phyloP scores from a whole-genome alignment of 2,329 filamentous ascomycete genomes.

The Phialocephala sp. region DNA sequence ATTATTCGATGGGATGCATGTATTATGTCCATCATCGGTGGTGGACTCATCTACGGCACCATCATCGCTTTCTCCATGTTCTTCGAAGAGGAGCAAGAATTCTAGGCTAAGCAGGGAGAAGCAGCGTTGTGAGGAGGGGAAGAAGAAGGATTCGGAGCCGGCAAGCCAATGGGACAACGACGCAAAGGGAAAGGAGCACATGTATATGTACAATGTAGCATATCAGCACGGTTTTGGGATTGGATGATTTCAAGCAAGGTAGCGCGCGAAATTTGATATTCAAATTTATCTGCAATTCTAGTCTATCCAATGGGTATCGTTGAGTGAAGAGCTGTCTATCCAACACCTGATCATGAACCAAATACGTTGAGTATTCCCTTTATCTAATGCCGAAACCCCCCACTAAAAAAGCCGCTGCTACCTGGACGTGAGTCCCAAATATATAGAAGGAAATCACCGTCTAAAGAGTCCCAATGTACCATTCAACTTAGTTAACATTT shows the following conservation, averaged over 20 bases:
- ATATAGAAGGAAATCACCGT: neutral
- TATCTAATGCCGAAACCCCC: neutral
- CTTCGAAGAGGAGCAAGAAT: constrained; percentile 97
- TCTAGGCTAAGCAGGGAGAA: constrained; percentile 54
- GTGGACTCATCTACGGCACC: constrained; percentile 93
- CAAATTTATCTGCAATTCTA: constrained; percentile 2
- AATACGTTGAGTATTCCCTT: constrained; percentile 34
- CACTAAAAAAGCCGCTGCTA: constrained; percentile 9
- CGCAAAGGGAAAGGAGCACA: neutral
- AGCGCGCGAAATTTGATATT: constrained; percentile 13
- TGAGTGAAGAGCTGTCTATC: constrained; percentile 23
- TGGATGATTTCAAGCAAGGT: neutral
- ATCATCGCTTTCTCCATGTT: constrained; percentile 99
- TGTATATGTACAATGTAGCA: constrained; percentile 12
- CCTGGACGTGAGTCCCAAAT: neutral
- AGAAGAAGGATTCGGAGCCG: neutral
- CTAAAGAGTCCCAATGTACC: constrained; percentile 26
- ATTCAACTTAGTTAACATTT: constrained; percentile 78
- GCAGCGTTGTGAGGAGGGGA: neutral
- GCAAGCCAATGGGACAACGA: neutral
- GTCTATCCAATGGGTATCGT: constrained; percentile 26
- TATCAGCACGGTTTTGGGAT: constrained; percentile 13
- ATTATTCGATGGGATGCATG: constrained; percentile 86
- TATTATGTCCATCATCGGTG: constrained; percentile 93
- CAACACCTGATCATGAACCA: neutral